Conservation (phyloP, 768 basidiomycete species). For the Agaricus subrufescens region DNA sequence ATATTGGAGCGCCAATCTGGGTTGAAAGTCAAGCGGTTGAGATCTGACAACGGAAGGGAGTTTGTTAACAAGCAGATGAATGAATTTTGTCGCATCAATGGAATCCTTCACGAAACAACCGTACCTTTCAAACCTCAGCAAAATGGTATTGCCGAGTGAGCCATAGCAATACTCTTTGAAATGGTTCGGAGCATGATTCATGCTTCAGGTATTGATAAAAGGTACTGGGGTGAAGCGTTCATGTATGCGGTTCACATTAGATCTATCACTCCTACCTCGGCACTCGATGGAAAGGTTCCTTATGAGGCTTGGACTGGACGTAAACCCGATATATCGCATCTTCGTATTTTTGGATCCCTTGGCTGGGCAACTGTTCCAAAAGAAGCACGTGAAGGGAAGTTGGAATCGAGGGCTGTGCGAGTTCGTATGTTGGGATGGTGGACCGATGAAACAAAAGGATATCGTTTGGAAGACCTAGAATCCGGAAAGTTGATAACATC, state of each 20-base stretch:
- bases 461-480: background rate
- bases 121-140: slow-evolving; percentile 32
- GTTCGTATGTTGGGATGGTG: background rate
- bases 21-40: slow-evolving; percentile 8
- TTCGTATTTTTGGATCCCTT: slow-evolving; percentile 31
- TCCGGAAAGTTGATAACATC: background rate
- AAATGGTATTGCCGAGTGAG: slow-evolving; percentile 34
- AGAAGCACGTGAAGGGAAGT: slow-evolving; percentile 10
- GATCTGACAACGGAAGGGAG: slow-evolving; percentile 27
- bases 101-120: slow-evolving; percentile 25
- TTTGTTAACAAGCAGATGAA: slow-evolving; percentile 20
- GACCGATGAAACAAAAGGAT: slow-evolving; percentile 3
- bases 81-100: slow-evolving; percentile 16
- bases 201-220: background rate
- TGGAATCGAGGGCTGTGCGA: slow-evolving; percentile 1
- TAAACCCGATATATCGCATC: slow-evolving; percentile 21
- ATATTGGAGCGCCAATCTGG: slow-evolving; percentile 16
- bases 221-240: slow-evolving; percentile 19
- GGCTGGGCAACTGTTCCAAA: slow-evolving; percentile 9
- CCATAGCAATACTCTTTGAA: slow-evolving; percentile 31
- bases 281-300: slow-evolving; percentile 17
- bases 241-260: slow-evolving; percentile 16
- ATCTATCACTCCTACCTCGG: slow-evolving; percentile 18
- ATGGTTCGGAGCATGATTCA: slow-evolving; percentile 24
- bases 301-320: slow-evolving; percentile 16